Evolutionary conservation across 805 yeast genomes (phyloP).

Genomic region (Candida sithepensis): DNA sequence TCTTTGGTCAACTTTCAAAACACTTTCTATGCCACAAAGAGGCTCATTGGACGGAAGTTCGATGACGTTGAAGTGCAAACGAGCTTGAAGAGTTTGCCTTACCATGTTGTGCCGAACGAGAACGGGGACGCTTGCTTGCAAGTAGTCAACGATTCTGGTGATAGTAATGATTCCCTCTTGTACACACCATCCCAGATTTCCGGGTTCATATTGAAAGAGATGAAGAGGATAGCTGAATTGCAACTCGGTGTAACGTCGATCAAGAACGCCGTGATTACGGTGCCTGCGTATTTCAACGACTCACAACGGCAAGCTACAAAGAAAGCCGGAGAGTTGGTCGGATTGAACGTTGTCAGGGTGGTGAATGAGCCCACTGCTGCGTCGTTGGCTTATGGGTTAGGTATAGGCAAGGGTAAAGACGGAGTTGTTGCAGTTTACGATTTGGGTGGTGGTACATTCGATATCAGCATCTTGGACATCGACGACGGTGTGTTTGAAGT

Average conservation of each 20-base stretch:
- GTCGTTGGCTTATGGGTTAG: constrained; percentile 89
- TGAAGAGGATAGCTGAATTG: constrained; percentile 92
- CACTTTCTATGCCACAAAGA: constrained; percentile 91
- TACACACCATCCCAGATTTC: constrained; percentile 97
- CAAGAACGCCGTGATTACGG: constrained; percentile 86
- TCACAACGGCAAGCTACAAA: constrained; percentile 90
- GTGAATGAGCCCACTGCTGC: constrained; percentile 91
- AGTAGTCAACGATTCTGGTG: constrained; percentile 49
- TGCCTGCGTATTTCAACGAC: constrained; percentile 86
- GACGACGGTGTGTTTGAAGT: constrained; percentile 98
- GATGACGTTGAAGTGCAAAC: constrained; percentile 87
- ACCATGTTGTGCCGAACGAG: constrained; percentile 81
- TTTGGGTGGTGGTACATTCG: constrained; percentile 97
- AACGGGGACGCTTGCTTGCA: constrained; percentile 97
- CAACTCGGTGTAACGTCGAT: constrained; percentile 74
- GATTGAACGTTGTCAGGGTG: constrained; percentile 80
- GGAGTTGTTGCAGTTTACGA: constrained; percentile 86
- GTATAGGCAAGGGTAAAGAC: constrained; percentile 59
- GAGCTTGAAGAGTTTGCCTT: constrained; percentile 84
- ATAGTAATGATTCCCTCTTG: constrained; percentile 50
- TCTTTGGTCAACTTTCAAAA: constrained; percentile 92
- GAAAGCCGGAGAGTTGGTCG: constrained; percentile 93
- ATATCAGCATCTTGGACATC: constrained; percentile 90
- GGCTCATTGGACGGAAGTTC: constrained; percentile 91
- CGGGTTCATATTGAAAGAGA: constrained; percentile 85